Evolutionary conservation across 306 rosid genomes (phyloP).

Genomic region (Prunus kanzakura): DNA sequence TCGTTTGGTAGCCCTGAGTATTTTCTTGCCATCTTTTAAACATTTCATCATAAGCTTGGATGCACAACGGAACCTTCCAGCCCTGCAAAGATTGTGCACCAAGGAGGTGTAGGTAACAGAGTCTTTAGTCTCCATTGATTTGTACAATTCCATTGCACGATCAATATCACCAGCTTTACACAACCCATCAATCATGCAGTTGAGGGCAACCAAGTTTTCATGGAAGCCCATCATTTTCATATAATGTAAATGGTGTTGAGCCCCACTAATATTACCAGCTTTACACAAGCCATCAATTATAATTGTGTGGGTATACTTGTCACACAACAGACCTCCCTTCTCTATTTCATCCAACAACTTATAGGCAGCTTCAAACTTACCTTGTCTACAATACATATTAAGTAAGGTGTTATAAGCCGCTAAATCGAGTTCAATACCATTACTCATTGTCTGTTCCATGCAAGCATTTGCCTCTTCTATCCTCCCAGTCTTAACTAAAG

Average conservation of each 20-base stretch:
- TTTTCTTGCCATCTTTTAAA: slow-evolving; percentile 46
- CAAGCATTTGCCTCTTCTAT: slow-evolving; percentile 53
- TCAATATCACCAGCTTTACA: slow-evolving; percentile 75
- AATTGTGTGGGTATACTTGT: slow-evolving; percentile 66
- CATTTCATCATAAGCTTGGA: slow-evolving; percentile 58
- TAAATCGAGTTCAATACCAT: slow-evolving; percentile 56
- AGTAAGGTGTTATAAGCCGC: slow-evolving; percentile 63
- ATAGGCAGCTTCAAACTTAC: slow-evolving; percentile 59
- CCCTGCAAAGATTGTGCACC: slow-evolving; percentile 81
- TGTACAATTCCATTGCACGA: slow-evolving; percentile 56
- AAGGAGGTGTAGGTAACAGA: slow-evolving; percentile 57
- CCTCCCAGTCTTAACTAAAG: slow-evolving; percentile 62
- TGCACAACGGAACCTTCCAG: slow-evolving; percentile 50
- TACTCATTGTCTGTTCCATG: slow-evolving; percentile 39
- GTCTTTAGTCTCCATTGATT: slow-evolving; percentile 68
- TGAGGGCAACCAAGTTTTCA: slow-evolving; percentile 61
- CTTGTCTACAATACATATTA: slow-evolving; percentile 57
- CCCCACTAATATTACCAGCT: slow-evolving; percentile 46
- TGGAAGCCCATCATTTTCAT: slow-evolving; percentile 53
- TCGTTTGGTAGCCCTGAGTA: slow-evolving; percentile 50
- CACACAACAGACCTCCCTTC: slow-evolving; percentile 56
- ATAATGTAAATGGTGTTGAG: slow-evolving; percentile 49
- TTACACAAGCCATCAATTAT: slow-evolving; percentile 64
- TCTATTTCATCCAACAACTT: slow-evolving; percentile 57
- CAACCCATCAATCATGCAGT: slow-evolving; percentile 70